Conservation (phyloP, 805 yeast species). For the Lachancea sp. region DNA sequence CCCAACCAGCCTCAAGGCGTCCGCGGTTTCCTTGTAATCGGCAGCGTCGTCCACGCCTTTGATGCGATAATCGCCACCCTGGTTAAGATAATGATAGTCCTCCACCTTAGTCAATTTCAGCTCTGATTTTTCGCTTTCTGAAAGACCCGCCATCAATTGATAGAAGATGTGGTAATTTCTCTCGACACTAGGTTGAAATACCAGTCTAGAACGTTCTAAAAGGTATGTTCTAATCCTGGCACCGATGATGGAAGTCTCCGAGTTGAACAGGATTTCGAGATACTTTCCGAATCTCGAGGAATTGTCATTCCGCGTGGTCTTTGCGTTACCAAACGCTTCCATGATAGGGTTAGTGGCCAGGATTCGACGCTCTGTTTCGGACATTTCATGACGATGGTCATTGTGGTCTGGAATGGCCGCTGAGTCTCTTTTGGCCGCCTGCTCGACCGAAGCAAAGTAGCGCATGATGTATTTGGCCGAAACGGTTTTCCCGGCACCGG, state of each 20-base stretch:
- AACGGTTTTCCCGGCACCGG: constrained; percentile 98
- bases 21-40: constrained; percentile 70
- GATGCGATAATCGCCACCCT: constrained; percentile 71
- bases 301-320: constrained; percentile 83
- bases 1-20: constrained; percentile 77
- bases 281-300: constrained; percentile 95
- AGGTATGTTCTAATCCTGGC: constrained; percentile 91
- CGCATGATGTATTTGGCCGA: constrained; percentile 97
- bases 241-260: constrained; percentile 74
- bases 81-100: constrained; percentile 77
- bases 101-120: constrained; percentile 58
- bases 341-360: constrained; percentile 90
- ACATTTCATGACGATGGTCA: constrained; percentile 54
- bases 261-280: constrained; percentile 80
- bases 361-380: constrained; percentile 87
- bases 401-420: constrained; percentile 10
- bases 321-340: constrained; percentile 92
- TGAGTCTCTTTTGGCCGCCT: constrained; percentile 27
- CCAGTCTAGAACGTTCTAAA: constrained; percentile 88
- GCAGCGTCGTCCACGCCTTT: constrained; percentile 73
- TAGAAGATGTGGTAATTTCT: constrained; percentile 94
- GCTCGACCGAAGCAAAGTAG: constrained; percentile 91
- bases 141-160: constrained; percentile 74
- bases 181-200: constrained; percentile 85
- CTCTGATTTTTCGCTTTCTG: constrained; percentile 43